A percentile compares a stretch with the other conserved stretches of the same genome.
phyloP scores from a whole-genome alignment of 2,329 filamentous ascomycete genomes.

The Cytospora paraplurivora region DNA sequence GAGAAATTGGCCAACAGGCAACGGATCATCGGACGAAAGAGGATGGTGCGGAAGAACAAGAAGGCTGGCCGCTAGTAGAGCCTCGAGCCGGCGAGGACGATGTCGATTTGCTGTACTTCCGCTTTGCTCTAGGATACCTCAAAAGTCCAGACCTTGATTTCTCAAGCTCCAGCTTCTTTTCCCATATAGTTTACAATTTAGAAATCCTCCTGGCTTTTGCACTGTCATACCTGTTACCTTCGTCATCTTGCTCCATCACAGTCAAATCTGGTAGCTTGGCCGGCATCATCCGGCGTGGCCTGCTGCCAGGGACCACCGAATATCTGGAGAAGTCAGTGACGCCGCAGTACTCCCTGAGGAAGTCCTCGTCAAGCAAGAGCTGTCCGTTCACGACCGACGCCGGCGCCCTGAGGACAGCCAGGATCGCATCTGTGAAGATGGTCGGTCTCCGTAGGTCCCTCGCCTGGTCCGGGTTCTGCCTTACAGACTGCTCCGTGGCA shows the following conservation, averaged over 20 bases:
- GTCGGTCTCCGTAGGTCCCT: constrained; percentile 67
- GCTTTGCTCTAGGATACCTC: constrained; percentile 10
- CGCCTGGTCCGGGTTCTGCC: constrained; percentile 47
- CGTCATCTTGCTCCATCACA: constrained; percentile 78
- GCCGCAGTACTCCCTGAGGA: constrained; percentile 64
- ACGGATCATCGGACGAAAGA: constrained; percentile 83
- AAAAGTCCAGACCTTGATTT: constrained; percentile 4
- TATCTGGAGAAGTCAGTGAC: constrained; percentile 75
- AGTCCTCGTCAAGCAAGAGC: constrained; percentile 79
- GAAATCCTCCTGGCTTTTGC: constrained; percentile 39
- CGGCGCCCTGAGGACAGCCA: constrained; percentile 68
- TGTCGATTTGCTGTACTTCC: neutral
- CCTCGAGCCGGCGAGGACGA: neutral
- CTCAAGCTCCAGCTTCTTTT: neutral
- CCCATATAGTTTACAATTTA: constrained; percentile 41
- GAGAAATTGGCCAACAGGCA: constrained; percentile 55
- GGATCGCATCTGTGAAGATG: constrained; percentile 79
- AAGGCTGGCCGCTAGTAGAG: constrained; percentile 20
- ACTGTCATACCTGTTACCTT: constrained; percentile 73
- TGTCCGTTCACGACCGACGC: constrained; percentile 67
- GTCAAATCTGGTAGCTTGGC: constrained; percentile 65
- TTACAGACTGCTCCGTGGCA: constrained; percentile 62
- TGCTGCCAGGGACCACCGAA: constrained; percentile 63
- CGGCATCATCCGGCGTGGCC: constrained; percentile 79
- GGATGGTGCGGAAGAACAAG: constrained; percentile 75